phyloP scores from a whole-genome alignment of 805 yeast species.

The Saturnispora hagleri region DNA sequence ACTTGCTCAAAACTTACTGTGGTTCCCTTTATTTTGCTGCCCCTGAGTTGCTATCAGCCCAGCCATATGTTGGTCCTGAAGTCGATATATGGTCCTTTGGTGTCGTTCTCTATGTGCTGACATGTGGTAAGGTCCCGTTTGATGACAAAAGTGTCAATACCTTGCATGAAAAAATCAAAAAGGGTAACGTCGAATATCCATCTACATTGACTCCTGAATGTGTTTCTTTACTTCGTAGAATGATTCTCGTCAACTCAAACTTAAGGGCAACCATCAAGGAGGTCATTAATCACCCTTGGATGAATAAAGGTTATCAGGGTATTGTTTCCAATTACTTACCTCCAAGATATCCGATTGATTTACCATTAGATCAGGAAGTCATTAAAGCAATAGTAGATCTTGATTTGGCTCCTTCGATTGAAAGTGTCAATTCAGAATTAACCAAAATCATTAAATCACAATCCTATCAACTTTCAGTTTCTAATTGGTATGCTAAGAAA shows the following conservation, averaged over 20 bases:
- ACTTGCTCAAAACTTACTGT: conserved; percentile 83
- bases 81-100: conserved; percentile 99
- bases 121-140: conserved; percentile 96
- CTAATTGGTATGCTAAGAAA: conserved; percentile 47
- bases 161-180: conserved; percentile 86
- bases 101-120: conserved; percentile 87
- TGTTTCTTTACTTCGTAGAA: conserved; percentile 66
- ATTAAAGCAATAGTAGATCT: conserved; percentile 66
- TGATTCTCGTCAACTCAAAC: conserved; percentile 85
- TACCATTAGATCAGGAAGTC: conserved; percentile 60
- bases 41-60: conserved; percentile 88
- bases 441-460: conserved; percentile 49
- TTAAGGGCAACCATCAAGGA: conserved; percentile 74
- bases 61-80: conserved; percentile 92
- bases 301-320: conserved; percentile 76
- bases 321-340: conserved; percentile 69
- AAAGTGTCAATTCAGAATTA: conserved; percentile 47
- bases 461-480: conserved; percentile 53
- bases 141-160: conserved; percentile 91
- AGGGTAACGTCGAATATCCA: conserved; percentile 90
- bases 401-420: conserved; percentile 62
- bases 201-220: conserved; percentile 71
- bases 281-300: conserved; percentile 88
- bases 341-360: conserved; percentile 59
- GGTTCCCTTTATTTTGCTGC: conserved; percentile 98